Evolutionary conservation across 495 filamentous ascomycete genomes (phyloP).

Genomic region (Amorphotheca resinae): DNA sequence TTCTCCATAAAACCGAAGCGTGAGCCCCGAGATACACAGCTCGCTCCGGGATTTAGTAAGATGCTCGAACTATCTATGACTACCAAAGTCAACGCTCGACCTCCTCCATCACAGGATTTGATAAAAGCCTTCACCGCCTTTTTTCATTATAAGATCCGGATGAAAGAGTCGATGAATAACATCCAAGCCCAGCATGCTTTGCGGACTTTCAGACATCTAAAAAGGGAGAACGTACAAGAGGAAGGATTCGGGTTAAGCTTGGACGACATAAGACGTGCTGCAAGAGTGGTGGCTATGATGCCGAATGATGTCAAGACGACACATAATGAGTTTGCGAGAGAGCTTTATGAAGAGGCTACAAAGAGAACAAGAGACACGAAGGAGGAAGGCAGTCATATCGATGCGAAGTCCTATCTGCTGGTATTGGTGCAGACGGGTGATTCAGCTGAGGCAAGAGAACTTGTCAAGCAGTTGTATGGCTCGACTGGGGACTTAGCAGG

Average conservation of each 20-base stretch:
- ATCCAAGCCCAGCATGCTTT: slow-evolving; percentile 49
- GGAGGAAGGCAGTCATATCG: slow-evolving; percentile 7
- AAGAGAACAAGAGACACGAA: slow-evolving; percentile 1
- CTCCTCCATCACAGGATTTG: slow-evolving; percentile 46
- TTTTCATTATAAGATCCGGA: slow-evolving; percentile 40
- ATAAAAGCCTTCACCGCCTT: slow-evolving; percentile 51
- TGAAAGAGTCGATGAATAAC: slow-evolving; percentile 41
- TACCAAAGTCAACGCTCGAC: slow-evolving; percentile 35
- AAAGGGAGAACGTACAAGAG: slow-evolving; percentile 19
- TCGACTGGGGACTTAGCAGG: background rate
- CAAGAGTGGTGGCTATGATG: slow-evolving; percentile 25
- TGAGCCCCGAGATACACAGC: slow-evolving; percentile 37
- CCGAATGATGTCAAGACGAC: slow-evolving; percentile 27
- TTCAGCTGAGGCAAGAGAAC: slow-evolving; percentile 43
- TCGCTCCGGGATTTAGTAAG: slow-evolving; percentile 46
- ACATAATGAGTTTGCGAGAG: slow-evolving; percentile 42
- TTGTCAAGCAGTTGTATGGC: slow-evolving; percentile 31
- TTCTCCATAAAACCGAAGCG: slow-evolving; percentile 44
- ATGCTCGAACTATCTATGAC: slow-evolving; percentile 38
- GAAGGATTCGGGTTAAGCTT: slow-evolving; percentile 31
- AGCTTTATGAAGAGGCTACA: slow-evolving; percentile 30
- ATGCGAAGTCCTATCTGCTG: slow-evolving; percentile 38
- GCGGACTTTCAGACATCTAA: slow-evolving; percentile 47
- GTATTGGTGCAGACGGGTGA: slow-evolving; percentile 46
- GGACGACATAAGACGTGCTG: slow-evolving; percentile 37